These are phyloP conservation scores for Geotrichum carabidarum DNA, from an alignment of 1,139 yeast species.

Conservation along the genomic window DNA sequence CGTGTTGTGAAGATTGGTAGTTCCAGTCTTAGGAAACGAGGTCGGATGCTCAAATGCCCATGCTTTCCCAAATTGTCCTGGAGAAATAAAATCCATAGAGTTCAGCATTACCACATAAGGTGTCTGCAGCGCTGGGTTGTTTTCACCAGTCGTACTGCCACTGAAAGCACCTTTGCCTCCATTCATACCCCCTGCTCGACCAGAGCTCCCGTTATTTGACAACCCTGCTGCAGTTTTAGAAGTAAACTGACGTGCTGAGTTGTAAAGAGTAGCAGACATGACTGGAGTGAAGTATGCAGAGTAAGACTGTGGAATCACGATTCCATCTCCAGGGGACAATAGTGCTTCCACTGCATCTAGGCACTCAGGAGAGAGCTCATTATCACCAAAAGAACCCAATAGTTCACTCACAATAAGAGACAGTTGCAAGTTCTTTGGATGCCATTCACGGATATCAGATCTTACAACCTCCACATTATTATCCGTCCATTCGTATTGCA, in stretches of 20 bases:
- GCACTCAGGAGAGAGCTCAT: slow-evolving; percentile 87
- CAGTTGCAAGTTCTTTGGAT: slow-evolving; percentile 44
- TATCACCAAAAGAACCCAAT: slow-evolving; percentile 87
- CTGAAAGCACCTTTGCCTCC: neutral
- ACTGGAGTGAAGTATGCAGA: slow-evolving; percentile 62
- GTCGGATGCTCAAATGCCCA: slow-evolving; percentile 15
- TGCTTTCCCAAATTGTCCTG: slow-evolving; percentile 11
- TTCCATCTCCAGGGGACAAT: slow-evolving; percentile 34
- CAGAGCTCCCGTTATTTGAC: neutral
- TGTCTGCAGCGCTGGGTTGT: slow-evolving; percentile 35
- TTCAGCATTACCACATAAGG: slow-evolving; percentile 61
- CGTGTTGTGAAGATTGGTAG: slow-evolving; percentile 31
- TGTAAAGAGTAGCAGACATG: slow-evolving; percentile 48
- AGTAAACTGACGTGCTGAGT: slow-evolving; percentile 13
- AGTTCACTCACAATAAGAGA: slow-evolving; percentile 62
- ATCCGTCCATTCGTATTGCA: slow-evolving; percentile 34
- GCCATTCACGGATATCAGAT: slow-evolving; percentile 54
- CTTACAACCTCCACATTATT: slow-evolving; percentile 46
- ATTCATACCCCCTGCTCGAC: neutral
- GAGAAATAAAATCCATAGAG: slow-evolving; percentile 40
- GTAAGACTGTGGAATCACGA: slow-evolving; percentile 62
- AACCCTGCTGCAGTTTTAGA: slow-evolving; percentile 6
- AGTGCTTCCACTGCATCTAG: slow-evolving; percentile 34
- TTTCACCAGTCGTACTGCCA: slow-evolving; percentile 20
- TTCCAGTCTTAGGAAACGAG: neutral